phyloP scores from a whole-genome alignment of 2,329 filamentous ascomycete genomes.

The Aspergillus floridensis region DNA sequence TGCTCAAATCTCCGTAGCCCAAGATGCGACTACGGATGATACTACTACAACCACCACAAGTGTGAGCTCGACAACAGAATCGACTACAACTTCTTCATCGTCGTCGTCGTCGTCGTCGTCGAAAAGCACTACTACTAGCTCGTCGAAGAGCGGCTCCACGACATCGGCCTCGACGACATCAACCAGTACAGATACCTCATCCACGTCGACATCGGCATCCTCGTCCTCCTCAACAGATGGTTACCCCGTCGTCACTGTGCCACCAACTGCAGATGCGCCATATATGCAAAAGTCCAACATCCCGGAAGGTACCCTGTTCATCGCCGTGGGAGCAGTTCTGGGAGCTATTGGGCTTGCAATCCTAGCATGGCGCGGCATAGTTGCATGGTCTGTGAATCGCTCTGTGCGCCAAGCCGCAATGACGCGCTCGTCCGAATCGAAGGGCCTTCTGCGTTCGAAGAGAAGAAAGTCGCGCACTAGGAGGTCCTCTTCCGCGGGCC shows the following conservation, averaged over 20 bases:
- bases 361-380: conserved; percentile 80
- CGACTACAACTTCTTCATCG: conserved; percentile 20
- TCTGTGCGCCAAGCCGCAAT: conserved; percentile 84
- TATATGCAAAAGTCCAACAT: conserved; percentile 86
- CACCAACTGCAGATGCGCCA: conserved; percentile 78
- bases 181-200: conserved; percentile 25
- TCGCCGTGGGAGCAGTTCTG: conserved; percentile 83
- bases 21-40: conserved; percentile 6
- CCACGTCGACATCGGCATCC: conserved; percentile 24
- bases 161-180: conserved; percentile 23
- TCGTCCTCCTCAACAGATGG: conserved; percentile 33
- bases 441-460: conserved; percentile 57
- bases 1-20: conserved; percentile 18
- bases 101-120: conserved; percentile 20
- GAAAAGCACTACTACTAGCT: conserved; percentile 15
- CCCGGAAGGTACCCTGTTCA: conserved; percentile 94
- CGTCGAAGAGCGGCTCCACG: conserved; percentile 9
- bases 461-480: conserved; percentile 34
- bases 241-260: conserved; percentile 72
- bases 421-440: conserved; percentile 69
- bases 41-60: conserved; percentile 9
- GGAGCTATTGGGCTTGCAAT: conserved; percentile 80
- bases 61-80: conserved; percentile 19
- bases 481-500: conserved; percentile 15
- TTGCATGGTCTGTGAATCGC: conserved; percentile 88